Percentiles rank a stretch among this genome's conserved stretches.
Conservation (phyloP, 305 asterid species). For the Solanum hybrid region DNA sequence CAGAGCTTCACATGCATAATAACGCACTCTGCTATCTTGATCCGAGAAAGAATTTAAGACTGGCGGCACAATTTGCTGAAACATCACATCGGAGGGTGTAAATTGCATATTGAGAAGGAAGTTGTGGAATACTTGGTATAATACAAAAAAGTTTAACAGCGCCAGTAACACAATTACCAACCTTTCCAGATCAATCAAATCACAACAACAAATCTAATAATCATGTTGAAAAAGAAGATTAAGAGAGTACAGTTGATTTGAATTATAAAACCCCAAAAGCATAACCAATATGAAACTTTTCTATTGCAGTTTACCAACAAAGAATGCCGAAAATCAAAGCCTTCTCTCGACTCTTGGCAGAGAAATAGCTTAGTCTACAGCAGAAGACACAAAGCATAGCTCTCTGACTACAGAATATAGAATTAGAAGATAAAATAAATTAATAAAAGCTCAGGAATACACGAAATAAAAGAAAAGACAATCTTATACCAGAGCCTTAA, state of each 20-base stretch:
- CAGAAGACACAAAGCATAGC: background rate
- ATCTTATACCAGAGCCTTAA: background rate
- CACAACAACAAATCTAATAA: background rate
- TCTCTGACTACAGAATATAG: background rate
- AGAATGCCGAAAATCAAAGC: background rate
- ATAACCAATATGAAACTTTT: background rate
- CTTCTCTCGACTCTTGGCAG: background rate
- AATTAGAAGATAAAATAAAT: background rate
- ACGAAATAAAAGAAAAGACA: background rate
- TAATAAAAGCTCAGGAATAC: background rate
- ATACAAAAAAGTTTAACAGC: background rate
- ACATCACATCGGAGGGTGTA: slow-evolving; percentile 12
- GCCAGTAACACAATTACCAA: slow-evolving; percentile 9
- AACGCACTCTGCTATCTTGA: slow-evolving; percentile 88
- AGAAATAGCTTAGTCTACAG: background rate
- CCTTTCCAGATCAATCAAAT: background rate
- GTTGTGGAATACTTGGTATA: background rate
- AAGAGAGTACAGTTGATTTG: background rate
- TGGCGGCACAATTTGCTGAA: slow-evolving; percentile 74
- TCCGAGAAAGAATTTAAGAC: slow-evolving; percentile 66
- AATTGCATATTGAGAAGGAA: slow-evolving; percentile 16
- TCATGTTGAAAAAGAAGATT: background rate
- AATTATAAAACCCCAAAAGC: background rate
- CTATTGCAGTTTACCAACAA: background rate
- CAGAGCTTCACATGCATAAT: slow-evolving; percentile 86